A percentile compares a stretch with the other conserved stretches of the same genome.
phyloP scores from a whole-genome alignment of 306 rosid genomes.

The Quercus aquifolioides region DNA sequence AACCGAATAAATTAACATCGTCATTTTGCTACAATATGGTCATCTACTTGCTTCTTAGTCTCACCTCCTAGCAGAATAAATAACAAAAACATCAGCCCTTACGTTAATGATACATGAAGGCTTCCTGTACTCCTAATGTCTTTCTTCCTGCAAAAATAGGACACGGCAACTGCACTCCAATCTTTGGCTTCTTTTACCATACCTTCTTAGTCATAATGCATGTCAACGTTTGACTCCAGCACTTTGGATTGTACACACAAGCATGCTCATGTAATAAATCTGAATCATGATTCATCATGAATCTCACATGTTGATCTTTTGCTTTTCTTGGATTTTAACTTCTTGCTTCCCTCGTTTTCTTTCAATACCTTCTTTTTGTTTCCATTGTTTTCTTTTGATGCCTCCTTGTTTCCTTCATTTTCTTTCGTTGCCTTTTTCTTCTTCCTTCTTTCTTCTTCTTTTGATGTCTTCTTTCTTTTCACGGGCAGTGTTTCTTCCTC shows the following conservation, averaged over 20 bases:
- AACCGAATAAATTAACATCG: not conserved
- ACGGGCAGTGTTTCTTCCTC: conserved; percentile 33
- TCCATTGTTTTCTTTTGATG: conserved; percentile 17
- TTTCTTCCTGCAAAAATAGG: not conserved
- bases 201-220: not conserved
- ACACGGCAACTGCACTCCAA: not conserved
- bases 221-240: not conserved
- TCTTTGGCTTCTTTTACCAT: not conserved
- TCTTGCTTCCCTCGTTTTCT: conserved; percentile 31
- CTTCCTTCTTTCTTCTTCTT: conserved; percentile 1
- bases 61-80: not conserved
- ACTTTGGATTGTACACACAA: not conserved
- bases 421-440: conserved; percentile 44
- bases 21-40: not conserved
- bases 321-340: conserved; percentile 41
- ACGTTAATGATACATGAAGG: not conserved
- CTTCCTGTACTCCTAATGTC: not conserved
- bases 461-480: conserved; percentile 57
- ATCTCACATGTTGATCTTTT: conserved; percentile 25
- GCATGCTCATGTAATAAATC: not conserved
- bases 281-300: conserved; percentile 24
- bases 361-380: conserved; percentile 16
- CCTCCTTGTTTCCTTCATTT: conserved; percentile 29
- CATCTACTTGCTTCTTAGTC: not conserved
- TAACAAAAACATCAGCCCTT: not conserved